Conservation (phyloP, 108 stramenopile genomes). For the Discostella stelligeroides region DNA sequence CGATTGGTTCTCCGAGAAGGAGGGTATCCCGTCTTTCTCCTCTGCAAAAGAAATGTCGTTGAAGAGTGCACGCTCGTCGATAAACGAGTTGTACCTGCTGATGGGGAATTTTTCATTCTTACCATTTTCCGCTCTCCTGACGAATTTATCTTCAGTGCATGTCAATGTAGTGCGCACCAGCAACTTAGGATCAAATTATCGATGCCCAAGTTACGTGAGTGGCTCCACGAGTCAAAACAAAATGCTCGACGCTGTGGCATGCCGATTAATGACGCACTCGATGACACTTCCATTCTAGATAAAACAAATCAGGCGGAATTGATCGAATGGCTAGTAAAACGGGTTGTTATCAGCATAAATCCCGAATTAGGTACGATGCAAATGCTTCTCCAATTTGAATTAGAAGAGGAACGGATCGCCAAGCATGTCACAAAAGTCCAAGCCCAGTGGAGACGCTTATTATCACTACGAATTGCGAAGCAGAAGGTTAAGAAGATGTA, state of each 20-base stretch:
- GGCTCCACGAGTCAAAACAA: conserved; percentile 15
- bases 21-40: conserved; percentile 43
- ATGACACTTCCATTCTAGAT: conserved; percentile 24
- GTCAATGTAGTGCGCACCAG: conserved; percentile 33
- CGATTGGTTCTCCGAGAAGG: conserved; percentile 37
- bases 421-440: conserved; percentile 49
- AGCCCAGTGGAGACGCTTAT: conserved; percentile 50
- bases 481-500: conserved; percentile 25
- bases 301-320: conserved; percentile 26
- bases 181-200: conserved; percentile 35
- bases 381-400: conserved; percentile 44
- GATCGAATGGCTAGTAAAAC: conserved; percentile 55
- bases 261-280: neutral
- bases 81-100: conserved; percentile 28
- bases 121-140: conserved; percentile 45
- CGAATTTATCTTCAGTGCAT: conserved; percentile 46
- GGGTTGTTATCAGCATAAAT: conserved; percentile 43
- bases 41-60: conserved; percentile 42
- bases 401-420: conserved; percentile 45
- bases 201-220: conserved; percentile 19
- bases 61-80: conserved; percentile 47
- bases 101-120: conserved; percentile 44
- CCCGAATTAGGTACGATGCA: conserved; percentile 28
- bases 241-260: neutral
- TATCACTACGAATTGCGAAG: conserved; percentile 31